Percentiles rank a stretch among this genome's conserved stretches.
These are phyloP conservation scores for Amphirosellinia nigrospora DNA, from an alignment of 495 filamentous ascomycete genomes.

Conservation along the genomic window DNA sequence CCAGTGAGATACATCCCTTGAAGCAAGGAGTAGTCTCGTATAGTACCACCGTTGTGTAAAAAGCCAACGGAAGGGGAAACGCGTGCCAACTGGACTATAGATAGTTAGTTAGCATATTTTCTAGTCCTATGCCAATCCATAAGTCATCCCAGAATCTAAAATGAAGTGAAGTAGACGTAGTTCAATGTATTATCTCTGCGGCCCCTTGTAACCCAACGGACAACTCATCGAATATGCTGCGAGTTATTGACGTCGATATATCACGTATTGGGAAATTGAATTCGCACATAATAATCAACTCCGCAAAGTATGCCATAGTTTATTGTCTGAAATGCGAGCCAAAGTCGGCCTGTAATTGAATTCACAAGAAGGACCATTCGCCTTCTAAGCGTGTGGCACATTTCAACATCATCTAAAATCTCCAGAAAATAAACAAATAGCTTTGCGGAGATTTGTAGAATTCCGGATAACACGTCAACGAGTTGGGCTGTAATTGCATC, in stretches of 20 bases:
- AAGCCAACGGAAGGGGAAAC: too few species aligned
- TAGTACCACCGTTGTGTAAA: too few species aligned
- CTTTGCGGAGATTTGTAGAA: neutral
- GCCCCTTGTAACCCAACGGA: neutral
- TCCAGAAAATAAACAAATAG: neutral
- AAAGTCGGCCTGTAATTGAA: neutral
- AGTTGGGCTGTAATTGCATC: neutral
- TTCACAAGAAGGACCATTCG: neutral
- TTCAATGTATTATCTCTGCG: too few species aligned
- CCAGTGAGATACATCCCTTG: too few species aligned
- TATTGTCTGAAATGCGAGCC: neutral
- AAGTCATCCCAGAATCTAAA: too few species aligned
- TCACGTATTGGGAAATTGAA: neutral
- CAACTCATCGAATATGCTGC: neutral
- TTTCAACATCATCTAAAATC: neutral
- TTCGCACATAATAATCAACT: neutral
- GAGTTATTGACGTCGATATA: neutral
- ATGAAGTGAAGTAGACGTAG: too few species aligned
- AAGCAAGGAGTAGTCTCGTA: too few species aligned
- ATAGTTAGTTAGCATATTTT: too few species aligned
- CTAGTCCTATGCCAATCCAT: too few species aligned
- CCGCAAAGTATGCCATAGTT: neutral
- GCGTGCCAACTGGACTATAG: too few species aligned
- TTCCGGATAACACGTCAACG: neutral
- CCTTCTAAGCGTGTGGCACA: neutral